Conservation (phyloP, 306 rosid species). For the Pterocarpus macrocarpus region DNA sequence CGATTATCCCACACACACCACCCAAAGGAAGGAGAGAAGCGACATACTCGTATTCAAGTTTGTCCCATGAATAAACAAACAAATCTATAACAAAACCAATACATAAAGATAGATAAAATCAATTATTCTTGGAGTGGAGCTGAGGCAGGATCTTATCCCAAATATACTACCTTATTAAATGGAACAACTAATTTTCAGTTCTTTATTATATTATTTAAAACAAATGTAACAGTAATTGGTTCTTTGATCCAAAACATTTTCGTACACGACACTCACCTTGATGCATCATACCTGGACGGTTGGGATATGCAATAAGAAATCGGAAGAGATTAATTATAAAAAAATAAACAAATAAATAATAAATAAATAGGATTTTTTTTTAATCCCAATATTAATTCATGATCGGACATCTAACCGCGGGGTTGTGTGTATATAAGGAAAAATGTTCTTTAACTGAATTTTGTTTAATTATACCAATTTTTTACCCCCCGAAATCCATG, state of each 20-base stretch:
- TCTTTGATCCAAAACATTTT: constrained; percentile 45
- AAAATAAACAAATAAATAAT: not conserved
- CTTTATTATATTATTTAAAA: not conserved
- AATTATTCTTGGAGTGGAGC: constrained; percentile 42
- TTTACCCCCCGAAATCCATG: not conserved
- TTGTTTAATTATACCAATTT: not conserved
- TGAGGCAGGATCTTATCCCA: constrained; percentile 37
- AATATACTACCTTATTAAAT: not conserved
- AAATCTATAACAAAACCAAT: not conserved
- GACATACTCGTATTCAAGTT: constrained; percentile 36
- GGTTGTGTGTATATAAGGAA: not conserved
- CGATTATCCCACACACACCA: constrained; percentile 47
- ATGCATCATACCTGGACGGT: not conserved
- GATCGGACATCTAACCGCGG: not conserved
- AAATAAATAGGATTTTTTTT: not conserved
- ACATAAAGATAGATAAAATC: not conserved
- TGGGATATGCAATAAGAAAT: constrained; percentile 19
- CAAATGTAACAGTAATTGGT: constrained; percentile 1
- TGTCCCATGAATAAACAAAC: constrained; percentile 7
- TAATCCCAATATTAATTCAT: no score
- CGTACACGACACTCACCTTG: constrained; percentile 62
- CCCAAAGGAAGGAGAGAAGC: constrained; percentile 37
- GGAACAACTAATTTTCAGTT: not conserved
- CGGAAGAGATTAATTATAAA: not conserved
- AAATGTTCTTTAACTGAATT: not conserved